Base-by-base conservation (phyloP, 2,329 filamentous ascomycete species). In the Neocucurbitaria cava region DNA sequence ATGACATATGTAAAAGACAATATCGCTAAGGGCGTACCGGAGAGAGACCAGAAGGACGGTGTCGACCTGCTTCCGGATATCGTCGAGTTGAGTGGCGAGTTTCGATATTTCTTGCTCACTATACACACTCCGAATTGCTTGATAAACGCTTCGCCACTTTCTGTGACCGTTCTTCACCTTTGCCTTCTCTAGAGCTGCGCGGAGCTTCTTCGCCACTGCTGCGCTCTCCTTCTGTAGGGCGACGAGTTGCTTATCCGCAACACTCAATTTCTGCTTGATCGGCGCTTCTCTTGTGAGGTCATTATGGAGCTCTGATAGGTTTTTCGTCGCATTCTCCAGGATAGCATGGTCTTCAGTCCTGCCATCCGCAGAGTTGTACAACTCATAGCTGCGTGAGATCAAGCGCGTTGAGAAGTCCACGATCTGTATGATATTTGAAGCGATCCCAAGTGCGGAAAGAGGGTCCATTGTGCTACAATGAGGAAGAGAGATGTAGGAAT, bases 11-110 rank as follows among this genome's bases (percentile, higher is more conserved):
- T n/a, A n/a, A n/a, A n/a, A n/a, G n/a, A n/a, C n/a, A n/a, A n/a
- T n/a, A n/a, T n/a, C n/a, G n/a, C n/a, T 35, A 15, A 1, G 31
- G 31, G 38, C 49, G 35, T 54, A 59, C 50, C 47, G 20, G 36
- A 65, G 49, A 3, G 52, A 51, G 7, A 52, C 42, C 2, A 64
- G 54, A 5, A 65, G 28, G 10, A 40, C 28, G 15, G 48, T 57
- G 20, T 61, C 50, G 5, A 64, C 33, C 23, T 56, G 48, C 21
- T 48, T 54, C 1, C 46, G 45, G 13, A 53, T 43, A 4, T 33
- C 20, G n/a, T 43, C 35, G 21, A 57, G 36, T 20, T 18, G 35
- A 15, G 30, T 38, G 8, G 13, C 18, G n/a, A 54, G 40, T 21
- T 18, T 23, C 5, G 41, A 42, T 35, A 54, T 46, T 7, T 38